phyloP scores from a whole-genome alignment of 2,329 filamentous ascomycete species.

The Huntiella moniliformis region DNA sequence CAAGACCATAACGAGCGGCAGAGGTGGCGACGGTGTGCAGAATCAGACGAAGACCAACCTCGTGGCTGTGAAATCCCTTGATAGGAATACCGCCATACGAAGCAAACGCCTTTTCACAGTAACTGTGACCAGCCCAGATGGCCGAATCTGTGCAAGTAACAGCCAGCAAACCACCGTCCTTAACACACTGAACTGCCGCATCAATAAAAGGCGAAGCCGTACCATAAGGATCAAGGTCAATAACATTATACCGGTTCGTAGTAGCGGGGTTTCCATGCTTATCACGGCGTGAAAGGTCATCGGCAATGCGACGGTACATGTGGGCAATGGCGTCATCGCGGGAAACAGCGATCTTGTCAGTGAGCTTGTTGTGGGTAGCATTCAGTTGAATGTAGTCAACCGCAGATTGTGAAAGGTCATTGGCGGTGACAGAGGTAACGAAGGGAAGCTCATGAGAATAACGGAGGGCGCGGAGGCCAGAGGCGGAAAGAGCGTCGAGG shows the following conservation, averaged over 20 bases:
- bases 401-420: conserved; percentile 66
- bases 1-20: conserved; percentile 67
- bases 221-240: conserved; percentile 92
- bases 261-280: conserved; percentile 22
- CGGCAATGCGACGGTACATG: conserved; percentile 61
- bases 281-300: conserved; percentile 27
- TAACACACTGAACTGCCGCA: conserved; percentile 67
- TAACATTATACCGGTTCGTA: conserved; percentile 60
- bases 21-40: conserved; percentile 63
- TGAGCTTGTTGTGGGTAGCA: conserved; percentile 61
- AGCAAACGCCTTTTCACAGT: conserved; percentile 82
- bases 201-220: conserved; percentile 87
- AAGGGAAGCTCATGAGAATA: conserved; percentile 86
- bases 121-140: conserved; percentile 85
- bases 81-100: conserved; percentile 82
- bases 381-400: conserved; percentile 70
- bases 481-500: conserved; percentile 85
- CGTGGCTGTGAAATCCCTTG: conserved; percentile 73
- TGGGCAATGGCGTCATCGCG: conserved; percentile 72
- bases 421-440: conserved; percentile 64
- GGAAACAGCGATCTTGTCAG: conserved; percentile 50
- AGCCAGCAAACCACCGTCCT: conserved; percentile 69
- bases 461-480: conserved; percentile 72
- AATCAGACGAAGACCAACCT: conserved; percentile 73
- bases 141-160: conserved; percentile 94